Evolutionary conservation across 768 basidiomycete genomes (phyloP).

Genomic region (Mrakia frigida): DNA sequence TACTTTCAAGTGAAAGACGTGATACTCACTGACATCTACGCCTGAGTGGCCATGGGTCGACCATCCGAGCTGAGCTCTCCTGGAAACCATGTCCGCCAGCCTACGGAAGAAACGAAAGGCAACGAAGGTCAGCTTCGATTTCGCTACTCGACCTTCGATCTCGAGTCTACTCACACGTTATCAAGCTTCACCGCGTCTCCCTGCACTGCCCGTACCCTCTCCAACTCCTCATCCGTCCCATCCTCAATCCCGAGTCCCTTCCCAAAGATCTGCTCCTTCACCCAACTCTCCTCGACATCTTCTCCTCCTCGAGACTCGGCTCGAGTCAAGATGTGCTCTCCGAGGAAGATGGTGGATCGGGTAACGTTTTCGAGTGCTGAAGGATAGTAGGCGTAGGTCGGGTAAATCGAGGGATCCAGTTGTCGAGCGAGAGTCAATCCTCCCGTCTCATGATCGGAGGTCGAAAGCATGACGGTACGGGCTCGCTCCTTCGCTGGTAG

Average conservation of each 20-base stretch:
- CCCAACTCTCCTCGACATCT: slow-evolving; percentile 32
- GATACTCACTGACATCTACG: slow-evolving; percentile 34
- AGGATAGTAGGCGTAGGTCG: slow-evolving; percentile 37
- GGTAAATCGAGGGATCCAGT: slow-evolving; percentile 34
- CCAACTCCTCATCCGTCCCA: slow-evolving; percentile 33
- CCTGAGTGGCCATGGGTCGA: slow-evolving; percentile 37
- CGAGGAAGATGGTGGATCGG: slow-evolving; percentile 34
- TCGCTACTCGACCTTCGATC: neutral
- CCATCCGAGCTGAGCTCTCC: slow-evolving; percentile 40
- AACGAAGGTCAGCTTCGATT: neutral
- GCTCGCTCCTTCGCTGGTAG: slow-evolving; percentile 26
- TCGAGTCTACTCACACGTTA: slow-evolving; percentile 20
- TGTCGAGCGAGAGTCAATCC: slow-evolving; percentile 38
- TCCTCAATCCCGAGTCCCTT: slow-evolving; percentile 37
- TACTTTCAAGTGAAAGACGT: neutral
- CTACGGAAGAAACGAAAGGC: neutral
- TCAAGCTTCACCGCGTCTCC: slow-evolving; percentile 32
- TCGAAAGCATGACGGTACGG: slow-evolving; percentile 37
- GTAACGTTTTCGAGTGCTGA: slow-evolving; percentile 37
- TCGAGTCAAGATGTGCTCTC: slow-evolving; percentile 28
- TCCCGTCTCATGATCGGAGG: slow-evolving; percentile 40
- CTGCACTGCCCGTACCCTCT: slow-evolving; percentile 14
- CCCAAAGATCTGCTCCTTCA: slow-evolving; percentile 32
- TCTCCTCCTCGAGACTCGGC: neutral
- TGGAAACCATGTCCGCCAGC: slow-evolving; percentile 22